Conservation (phyloP, 148 eudicot genomes). For the Amaranthus palmeri region DNA sequence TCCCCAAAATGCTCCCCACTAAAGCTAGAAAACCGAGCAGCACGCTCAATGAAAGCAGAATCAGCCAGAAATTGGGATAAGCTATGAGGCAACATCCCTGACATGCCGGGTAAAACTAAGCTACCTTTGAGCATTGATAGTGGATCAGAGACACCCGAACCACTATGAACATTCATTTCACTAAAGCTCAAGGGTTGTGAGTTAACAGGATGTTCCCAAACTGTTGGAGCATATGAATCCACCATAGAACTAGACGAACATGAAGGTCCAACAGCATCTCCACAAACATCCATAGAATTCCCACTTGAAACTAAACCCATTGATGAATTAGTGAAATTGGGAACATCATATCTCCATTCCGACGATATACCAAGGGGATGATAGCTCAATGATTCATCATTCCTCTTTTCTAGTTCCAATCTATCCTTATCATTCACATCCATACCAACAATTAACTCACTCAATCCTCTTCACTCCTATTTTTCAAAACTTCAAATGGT, state of each 20-base stretch:
- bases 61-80: constrained; percentile 79
- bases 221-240: constrained; percentile 49
- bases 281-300: constrained; percentile 38
- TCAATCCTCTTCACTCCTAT: background rate
- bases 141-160: constrained; percentile 40
- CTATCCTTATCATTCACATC: constrained; percentile 45
- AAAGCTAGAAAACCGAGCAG: constrained; percentile 88
- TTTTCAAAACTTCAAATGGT: background rate
- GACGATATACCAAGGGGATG: constrained; percentile 41
- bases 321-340: constrained; percentile 42
- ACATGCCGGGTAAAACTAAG: constrained; percentile 39
- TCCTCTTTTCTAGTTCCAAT: constrained; percentile 48
- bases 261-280: constrained; percentile 43
- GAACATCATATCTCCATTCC: constrained; percentile 55
- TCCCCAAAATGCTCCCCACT: constrained; percentile 62
- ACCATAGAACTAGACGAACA: constrained; percentile 48
- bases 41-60: constrained; percentile 90
- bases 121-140: constrained; percentile 48
- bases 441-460: constrained; percentile 24
- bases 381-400: constrained; percentile 44
- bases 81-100: constrained; percentile 54
- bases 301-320: constrained; percentile 36
- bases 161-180: constrained; percentile 55
- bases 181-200: constrained; percentile 43
- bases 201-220: constrained; percentile 63